Percentiles rank a stretch among this genome's conserved stretches.
phyloP scores from a whole-genome alignment of 2,329 filamentous ascomycete genomes.

The Bipolaris oryzae region DNA sequence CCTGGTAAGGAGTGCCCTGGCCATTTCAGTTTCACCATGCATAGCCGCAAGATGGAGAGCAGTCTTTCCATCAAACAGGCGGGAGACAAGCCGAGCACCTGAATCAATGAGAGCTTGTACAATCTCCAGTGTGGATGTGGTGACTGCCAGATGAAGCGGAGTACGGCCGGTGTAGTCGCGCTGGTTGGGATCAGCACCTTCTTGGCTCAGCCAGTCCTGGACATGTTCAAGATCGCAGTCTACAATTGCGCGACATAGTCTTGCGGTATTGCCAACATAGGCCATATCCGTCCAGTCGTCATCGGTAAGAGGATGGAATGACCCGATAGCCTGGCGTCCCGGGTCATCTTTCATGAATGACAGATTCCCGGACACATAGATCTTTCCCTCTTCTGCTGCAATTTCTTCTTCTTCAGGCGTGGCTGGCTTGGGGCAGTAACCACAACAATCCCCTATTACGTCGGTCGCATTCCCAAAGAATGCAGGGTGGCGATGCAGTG shows the following conservation, averaged over 20 bases:
- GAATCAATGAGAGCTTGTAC: constrained; percentile 73
- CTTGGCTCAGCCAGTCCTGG: constrained; percentile 69
- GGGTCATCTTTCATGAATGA: constrained; percentile 81
- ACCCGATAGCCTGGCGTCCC: constrained; percentile 73
- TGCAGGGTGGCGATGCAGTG: constrained; percentile 81
- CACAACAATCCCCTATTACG: constrained; percentile 81
- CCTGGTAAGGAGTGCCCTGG: constrained; percentile 73
- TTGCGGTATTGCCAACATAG: constrained; percentile 78
- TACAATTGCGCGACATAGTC: constrained; percentile 81
- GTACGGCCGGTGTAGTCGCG: constrained; percentile 69
- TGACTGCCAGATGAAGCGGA: constrained; percentile 77
- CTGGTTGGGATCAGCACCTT: constrained; percentile 71
- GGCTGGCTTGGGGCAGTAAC: constrained; percentile 71
- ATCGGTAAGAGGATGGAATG: constrained; percentile 80
- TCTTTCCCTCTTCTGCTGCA: constrained; percentile 73
- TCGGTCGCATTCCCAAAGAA: constrained; percentile 78
- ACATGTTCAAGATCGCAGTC: constrained; percentile 74
- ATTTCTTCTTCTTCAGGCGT: constrained; percentile 75
- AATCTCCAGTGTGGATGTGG: constrained; percentile 70
- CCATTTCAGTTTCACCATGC: constrained; percentile 70
- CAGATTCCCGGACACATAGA: constrained; percentile 75
- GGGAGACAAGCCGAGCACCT: constrained; percentile 73
- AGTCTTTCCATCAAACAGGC: constrained; percentile 79
- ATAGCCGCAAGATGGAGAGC: constrained; percentile 82
- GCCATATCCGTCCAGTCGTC: constrained; percentile 92